phyloP scores from a whole-genome alignment of 2,329 filamentous ascomycete species.

The Fusarium citri region DNA sequence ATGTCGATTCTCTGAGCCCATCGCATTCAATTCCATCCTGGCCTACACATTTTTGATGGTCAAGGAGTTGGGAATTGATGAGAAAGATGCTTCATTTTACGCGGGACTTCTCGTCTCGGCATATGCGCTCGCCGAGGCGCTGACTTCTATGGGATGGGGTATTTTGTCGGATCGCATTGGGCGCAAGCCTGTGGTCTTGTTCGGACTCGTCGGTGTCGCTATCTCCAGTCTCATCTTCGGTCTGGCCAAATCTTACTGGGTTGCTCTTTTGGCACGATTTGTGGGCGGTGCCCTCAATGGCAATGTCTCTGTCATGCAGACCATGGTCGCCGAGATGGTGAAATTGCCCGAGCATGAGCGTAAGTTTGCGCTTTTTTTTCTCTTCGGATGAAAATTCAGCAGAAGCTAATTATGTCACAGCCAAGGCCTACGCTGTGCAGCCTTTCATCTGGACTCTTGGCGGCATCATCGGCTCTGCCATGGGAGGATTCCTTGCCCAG shows the following conservation, averaged over 20 bases:
- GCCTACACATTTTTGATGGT: slow-evolving; percentile 93
- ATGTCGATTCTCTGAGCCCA: slow-evolving; percentile 79
- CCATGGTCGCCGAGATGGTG: slow-evolving; percentile 90
- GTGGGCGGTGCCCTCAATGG: slow-evolving; percentile 91
- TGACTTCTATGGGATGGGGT: slow-evolving; percentile 76
- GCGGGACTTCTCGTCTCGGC: slow-evolving; percentile 87
- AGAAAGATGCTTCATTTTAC: slow-evolving; percentile 80
- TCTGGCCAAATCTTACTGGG: slow-evolving; percentile 81
- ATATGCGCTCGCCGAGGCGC: slow-evolving; percentile 88
- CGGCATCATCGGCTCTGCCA: slow-evolving; percentile 85
- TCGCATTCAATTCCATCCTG: slow-evolving; percentile 89
- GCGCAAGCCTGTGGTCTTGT: slow-evolving; percentile 75
- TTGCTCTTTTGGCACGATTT: slow-evolving; percentile 82
- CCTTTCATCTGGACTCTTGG: slow-evolving; percentile 91
- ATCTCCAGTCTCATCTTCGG: slow-evolving; percentile 84
- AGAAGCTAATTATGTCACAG: slow-evolving; percentile 9
- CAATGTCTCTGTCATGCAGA: slow-evolving; percentile 89
- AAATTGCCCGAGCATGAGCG: slow-evolving; percentile 87
- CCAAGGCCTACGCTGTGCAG: slow-evolving; percentile 83
- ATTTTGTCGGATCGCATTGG: slow-evolving; percentile 70
- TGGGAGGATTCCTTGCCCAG: slow-evolving; percentile 81
- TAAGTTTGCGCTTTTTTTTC: slow-evolving; percentile 1
- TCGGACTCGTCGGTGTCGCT: slow-evolving; percentile 81
- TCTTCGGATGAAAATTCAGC: fast-evolving
- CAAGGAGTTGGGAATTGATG: slow-evolving; percentile 78